phyloP scores from a whole-genome alignment of 2,329 filamentous ascomycete species.

The Diplodia intermedia region DNA sequence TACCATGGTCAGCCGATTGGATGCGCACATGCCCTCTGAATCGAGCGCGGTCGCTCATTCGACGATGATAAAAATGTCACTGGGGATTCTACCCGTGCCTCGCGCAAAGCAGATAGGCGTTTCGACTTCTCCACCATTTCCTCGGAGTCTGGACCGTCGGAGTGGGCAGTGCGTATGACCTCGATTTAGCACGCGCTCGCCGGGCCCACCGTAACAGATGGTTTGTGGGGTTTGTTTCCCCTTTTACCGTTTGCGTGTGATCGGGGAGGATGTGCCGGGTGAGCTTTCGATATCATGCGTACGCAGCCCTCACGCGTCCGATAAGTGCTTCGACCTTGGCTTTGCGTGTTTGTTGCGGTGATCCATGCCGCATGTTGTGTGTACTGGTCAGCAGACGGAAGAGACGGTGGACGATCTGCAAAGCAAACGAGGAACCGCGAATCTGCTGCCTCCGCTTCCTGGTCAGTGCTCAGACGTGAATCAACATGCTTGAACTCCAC shows the following conservation, averaged over 20 bases:
- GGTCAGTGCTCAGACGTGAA: no score
- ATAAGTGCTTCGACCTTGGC: neutral
- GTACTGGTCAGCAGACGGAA: no score
- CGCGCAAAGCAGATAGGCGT: neutral
- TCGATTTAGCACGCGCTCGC: neutral
- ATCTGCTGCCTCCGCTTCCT: no score
- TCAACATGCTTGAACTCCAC: no score
- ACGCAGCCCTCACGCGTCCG: neutral
- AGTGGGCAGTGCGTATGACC: neutral
- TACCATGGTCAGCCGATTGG: neutral
- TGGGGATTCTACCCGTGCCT: neutral
- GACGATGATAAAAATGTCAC: neutral
- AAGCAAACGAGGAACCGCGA: no score
- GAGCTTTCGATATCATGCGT: neutral
- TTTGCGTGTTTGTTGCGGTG: neutral
- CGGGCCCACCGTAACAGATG: neutral
- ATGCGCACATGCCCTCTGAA: neutral
- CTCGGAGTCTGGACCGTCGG: neutral
- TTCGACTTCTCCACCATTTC: neutral
- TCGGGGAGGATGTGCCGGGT: neutral
- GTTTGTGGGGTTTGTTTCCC: neutral
- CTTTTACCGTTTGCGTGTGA: neutral
- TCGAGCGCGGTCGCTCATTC: neutral
- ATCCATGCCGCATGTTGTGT: neutral
- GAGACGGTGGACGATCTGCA: no score